Evolutionary conservation across 2,329 filamentous ascomycete genomes (phyloP), one percentile per base, ranked within the genome.

Genomic region (Pezicula rhizophila): DNA sequence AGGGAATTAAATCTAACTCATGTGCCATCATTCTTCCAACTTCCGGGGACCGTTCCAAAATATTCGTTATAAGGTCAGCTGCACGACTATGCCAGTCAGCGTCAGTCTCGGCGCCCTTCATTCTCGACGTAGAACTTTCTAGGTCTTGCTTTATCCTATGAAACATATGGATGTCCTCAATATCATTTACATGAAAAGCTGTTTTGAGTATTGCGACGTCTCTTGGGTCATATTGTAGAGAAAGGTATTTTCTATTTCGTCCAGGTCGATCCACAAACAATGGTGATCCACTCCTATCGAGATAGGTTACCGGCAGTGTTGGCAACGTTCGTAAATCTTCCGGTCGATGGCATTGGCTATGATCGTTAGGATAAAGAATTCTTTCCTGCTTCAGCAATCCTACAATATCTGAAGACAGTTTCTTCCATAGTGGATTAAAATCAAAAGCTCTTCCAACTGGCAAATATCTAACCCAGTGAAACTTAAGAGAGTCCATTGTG

Each of bases 391-490:
- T 18, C 11, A 53, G 46, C 3, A 12, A 3, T 5, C 41, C 41
- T 20, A 51, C 44, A 8, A 51, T 45, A 2, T 38, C 38, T 8
- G 39, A 33, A 7, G 33, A 12, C 6, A 54, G 20, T 14, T 15
- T 23, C 17, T 17, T 46, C 52, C 52, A 53, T n/a, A 53, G 35
- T 20, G 28, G 41, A 33, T 39, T 34, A 7, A 2, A 25, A 17
- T 46, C 4, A 17, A 48, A 26, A 10, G 33, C 20, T 18, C 18
- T 18, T 18, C 18, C 18, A 47, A 14, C 5, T 8, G 55, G 53
- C 8, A 57, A 42, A 25, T 42, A 57, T 50, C 34, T 51, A 37
- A 55, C 50, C 55, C 55, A 57, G 7, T 39, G 20, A 28, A 47
- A 55, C 3, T 44, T 45, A 4, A 54, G 44, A 35, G 40, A 42